These are phyloP conservation scores for Brachypodium distachyon DNA, from an alignment of 202 grass and related monocot genomes.

Conservation along the genomic window DNA sequence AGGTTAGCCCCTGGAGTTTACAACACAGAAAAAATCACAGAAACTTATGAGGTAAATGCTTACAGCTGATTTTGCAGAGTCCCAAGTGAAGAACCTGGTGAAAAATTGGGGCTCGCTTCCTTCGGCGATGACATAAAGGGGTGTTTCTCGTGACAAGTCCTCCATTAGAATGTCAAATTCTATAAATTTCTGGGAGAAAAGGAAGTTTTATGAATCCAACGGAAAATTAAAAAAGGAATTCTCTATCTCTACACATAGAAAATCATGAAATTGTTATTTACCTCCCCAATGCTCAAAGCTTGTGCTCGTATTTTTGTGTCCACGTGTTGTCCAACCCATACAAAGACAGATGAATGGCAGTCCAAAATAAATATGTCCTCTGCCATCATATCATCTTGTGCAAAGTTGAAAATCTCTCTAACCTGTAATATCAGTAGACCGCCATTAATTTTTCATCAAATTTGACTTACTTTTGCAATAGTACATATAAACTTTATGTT, in stretches of 20 bases:
- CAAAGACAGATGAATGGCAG: conserved; percentile 65
- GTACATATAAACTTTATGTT: conserved; percentile 19
- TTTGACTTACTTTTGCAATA: neutral
- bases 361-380: conserved; percentile 97
- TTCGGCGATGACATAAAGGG: conserved; percentile 72
- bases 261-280: conserved; percentile 25
- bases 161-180: conserved; percentile 88
- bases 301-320: conserved; percentile 66
- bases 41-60: conserved; percentile 26
- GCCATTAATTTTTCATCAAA: conserved; percentile 7
- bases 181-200: conserved; percentile 68
- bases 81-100: conserved; percentile 91
- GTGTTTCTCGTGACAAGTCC: conserved; percentile 57
- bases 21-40: neutral
- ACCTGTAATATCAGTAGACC: conserved; percentile 51
- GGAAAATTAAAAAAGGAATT: neutral
- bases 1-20: conserved; percentile 3
- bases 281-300: conserved; percentile 91
- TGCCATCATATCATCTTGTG: conserved; percentile 98
- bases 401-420: conserved; percentile 92
- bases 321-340: conserved; percentile 84
- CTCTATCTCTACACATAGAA: neutral
- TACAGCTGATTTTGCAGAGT: conserved; percentile 90
- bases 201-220: neutral
- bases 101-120: conserved; percentile 83